Evolutionary conservation across 345 rosid genomes (phyloP).

Genomic region (Lagerstroemia speciosa): DNA sequence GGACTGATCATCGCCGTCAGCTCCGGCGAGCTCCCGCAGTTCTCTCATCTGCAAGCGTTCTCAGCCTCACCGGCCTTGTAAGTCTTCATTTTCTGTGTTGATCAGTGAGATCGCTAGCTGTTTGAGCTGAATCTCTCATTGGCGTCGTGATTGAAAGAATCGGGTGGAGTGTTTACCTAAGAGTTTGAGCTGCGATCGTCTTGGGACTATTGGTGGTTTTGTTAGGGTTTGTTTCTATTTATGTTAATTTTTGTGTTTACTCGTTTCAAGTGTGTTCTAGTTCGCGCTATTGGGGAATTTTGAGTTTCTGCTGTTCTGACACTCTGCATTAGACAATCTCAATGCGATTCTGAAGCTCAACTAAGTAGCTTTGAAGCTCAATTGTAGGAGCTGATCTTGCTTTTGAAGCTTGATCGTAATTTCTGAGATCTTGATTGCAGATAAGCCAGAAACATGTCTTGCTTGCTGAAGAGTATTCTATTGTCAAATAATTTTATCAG

Average conservation of each 20-base stretch:
- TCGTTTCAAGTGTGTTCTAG: background rate
- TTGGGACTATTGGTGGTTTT: slow-evolving; percentile 4
- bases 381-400: too few relatives aligned
- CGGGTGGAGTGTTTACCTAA: background rate
- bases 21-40: background rate
- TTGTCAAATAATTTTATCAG: too few relatives aligned
- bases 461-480: too few relatives aligned
- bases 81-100: background rate
- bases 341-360: too few relatives aligned
- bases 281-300: slow-evolving; percentile 11
- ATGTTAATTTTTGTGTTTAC: slow-evolving; percentile 1
- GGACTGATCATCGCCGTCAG: slow-evolving; percentile 24
- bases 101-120: slow-evolving; percentile 1
- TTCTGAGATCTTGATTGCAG: too few relatives aligned
- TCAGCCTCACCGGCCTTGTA: slow-evolving; percentile 14
- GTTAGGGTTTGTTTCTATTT: background rate
- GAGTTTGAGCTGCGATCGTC: slow-evolving; percentile 3
- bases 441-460: too few relatives aligned
- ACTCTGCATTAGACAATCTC: too few relatives aligned
- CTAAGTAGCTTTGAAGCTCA: too few relatives aligned
- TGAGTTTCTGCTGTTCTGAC: slow-evolving; percentile 7
- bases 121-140: background rate
- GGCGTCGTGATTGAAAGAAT: background rate
- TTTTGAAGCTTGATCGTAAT: too few relatives aligned
- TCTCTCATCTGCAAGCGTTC: background rate